These are phyloP conservation scores for Hemileia vastatrix DNA, from an alignment of 1,284 basidiomycete genomes.

Conservation along the genomic window DNA sequence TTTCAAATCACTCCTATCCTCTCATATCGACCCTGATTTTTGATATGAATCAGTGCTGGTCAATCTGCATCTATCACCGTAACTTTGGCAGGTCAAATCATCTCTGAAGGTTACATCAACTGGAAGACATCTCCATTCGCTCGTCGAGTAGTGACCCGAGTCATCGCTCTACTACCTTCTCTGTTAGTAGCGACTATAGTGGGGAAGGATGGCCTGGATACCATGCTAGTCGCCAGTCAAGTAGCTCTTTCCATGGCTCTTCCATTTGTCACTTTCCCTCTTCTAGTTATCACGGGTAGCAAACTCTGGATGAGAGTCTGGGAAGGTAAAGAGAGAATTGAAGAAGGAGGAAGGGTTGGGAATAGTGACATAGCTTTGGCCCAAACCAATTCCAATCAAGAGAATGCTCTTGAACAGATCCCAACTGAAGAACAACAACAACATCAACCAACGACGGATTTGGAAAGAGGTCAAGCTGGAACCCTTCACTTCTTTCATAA, in stretches of 20 bases:
- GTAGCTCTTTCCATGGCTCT: slow-evolving; percentile 76
- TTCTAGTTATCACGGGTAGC: slow-evolving; percentile 33
- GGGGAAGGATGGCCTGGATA: slow-evolving; percentile 65
- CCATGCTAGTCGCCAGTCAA: slow-evolving; percentile 75
- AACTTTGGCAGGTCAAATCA: slow-evolving; percentile 80
- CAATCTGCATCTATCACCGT: slow-evolving; percentile 87
- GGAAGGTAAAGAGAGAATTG: too few relatives aligned
- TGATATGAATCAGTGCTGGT: slow-evolving; percentile 49
- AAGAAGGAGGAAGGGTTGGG: neutral
- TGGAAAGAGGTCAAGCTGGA: neutral
- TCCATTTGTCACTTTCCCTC: slow-evolving; percentile 51
- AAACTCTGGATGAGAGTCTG: too few relatives aligned
- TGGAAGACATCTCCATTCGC: slow-evolving; percentile 71
- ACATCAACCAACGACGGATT: neutral
- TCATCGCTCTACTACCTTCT: slow-evolving; percentile 73
- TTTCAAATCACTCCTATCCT: neutral
- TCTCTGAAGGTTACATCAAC: slow-evolving; percentile 84
- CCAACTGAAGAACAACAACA: neutral
- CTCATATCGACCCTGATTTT: neutral
- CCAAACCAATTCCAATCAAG: neutral
- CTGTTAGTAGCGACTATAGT: slow-evolving; percentile 65
- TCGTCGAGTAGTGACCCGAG: slow-evolving; percentile 70
- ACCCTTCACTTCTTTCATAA: slow-evolving; percentile 8
- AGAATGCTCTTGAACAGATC: neutral
- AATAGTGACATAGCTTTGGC: neutral